Evolutionary conservation across 345 rosid species (phyloP).

Genomic region (Citrus medica): DNA sequence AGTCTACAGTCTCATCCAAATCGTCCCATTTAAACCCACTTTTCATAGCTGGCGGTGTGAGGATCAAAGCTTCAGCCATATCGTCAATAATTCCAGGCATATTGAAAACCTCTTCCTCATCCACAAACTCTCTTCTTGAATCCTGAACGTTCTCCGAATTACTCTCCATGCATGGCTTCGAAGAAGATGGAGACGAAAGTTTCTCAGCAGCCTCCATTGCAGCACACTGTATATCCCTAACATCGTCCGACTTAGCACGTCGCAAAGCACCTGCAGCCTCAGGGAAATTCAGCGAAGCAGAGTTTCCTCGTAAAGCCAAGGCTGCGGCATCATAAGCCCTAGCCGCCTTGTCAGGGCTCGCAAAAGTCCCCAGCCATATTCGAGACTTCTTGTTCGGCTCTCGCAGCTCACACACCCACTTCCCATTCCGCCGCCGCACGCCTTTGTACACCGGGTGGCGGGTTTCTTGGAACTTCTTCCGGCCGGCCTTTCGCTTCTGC

Average conservation of each 20-base stretch:
- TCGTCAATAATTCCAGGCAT: conserved; percentile 49
- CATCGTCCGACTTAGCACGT: conserved; percentile 26
- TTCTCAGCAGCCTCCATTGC: conserved; percentile 34
- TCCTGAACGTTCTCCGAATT: not conserved
- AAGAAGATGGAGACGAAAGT: conserved; percentile 4
- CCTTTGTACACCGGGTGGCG: conserved; percentile 52
- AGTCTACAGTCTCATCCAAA: conserved; percentile 23
- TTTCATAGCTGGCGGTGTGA: conserved; percentile 45
- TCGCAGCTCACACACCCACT: conserved; percentile 61
- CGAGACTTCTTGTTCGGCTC: conserved; percentile 36
- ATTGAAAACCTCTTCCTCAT: conserved; percentile 61
- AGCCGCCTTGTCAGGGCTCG: conserved; percentile 40
- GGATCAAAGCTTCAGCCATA: conserved; percentile 60
- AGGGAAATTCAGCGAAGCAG: conserved; percentile 42
- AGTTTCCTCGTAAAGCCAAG: conserved; percentile 35
- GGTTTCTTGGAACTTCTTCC: conserved; percentile 58
- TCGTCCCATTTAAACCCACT: conserved; percentile 40
- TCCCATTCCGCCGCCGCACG: conserved; percentile 45
- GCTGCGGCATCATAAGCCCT: conserved; percentile 53
- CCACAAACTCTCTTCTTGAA: conserved; percentile 19
- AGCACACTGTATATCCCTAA: conserved; percentile 39
- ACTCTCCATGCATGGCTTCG: not conserved
- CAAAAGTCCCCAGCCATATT: conserved; percentile 53
- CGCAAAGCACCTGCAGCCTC: conserved; percentile 30
- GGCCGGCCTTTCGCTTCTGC: conserved; percentile 38